Evolutionary conservation across 2,329 filamentous ascomycete genomes (phyloP).

Genomic region (Ceratocystis smalleyi): DNA sequence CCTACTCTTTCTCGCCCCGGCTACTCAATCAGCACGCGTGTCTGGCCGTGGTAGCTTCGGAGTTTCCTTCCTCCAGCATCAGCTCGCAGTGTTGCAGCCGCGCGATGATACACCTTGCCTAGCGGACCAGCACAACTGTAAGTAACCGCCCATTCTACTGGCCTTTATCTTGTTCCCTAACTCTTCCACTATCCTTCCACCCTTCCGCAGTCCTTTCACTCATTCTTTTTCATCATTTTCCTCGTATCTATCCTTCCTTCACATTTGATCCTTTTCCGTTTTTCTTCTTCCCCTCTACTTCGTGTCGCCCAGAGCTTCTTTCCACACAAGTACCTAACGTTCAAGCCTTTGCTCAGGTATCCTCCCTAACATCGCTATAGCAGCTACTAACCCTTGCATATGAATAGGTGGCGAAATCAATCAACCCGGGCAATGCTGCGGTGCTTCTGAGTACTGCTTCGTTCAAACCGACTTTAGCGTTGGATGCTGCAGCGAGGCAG

Average conservation of each 20-base stretch:
- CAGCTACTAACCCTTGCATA: background rate
- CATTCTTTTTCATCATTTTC: background rate
- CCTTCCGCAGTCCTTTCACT: background rate
- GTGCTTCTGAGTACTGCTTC: slow-evolving; percentile 32
- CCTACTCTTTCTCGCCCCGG: background rate
- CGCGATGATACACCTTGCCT: background rate
- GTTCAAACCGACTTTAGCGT: slow-evolving; percentile 24
- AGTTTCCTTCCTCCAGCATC: background rate
- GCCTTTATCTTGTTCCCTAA: background rate
- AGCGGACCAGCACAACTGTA: slow-evolving; percentile 9
- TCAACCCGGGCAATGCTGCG: slow-evolving; percentile 28
- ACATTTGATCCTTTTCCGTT: background rate
- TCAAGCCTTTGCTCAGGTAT: background rate
- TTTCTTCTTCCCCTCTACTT: background rate
- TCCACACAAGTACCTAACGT: background rate
- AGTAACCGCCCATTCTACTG: background rate
- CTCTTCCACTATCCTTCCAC: background rate
- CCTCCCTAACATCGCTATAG: too few relatives aligned
- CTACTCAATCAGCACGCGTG: background rate
- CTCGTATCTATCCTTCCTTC: background rate
- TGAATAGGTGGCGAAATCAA: slow-evolving; percentile 30
- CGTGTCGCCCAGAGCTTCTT: background rate
- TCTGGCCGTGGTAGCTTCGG: slow-evolving; percentile 4
- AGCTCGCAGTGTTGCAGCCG: background rate
- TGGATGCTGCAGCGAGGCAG: slow-evolving; percentile 31